A percentile compares a stretch with the other conserved stretches of the same genome.
phyloP scores from a whole-genome alignment of 331 rosid species.

The Telfairia occidentalis region DNA sequence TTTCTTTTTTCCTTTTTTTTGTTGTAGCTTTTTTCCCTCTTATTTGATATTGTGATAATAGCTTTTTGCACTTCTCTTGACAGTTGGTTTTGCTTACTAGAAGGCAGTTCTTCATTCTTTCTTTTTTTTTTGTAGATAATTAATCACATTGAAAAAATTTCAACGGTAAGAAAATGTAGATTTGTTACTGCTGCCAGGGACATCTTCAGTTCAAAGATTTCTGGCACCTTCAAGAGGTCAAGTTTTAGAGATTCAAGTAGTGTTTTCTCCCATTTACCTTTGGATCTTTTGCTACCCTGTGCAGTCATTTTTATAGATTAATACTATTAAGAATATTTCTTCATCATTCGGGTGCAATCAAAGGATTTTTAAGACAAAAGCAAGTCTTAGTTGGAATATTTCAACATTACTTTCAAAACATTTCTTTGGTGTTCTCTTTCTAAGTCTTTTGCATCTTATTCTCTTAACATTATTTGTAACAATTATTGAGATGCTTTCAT shows the following conservation, averaged over 20 bases:
- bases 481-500: too few relatives aligned
- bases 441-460: too few relatives aligned
- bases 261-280: too few relatives aligned
- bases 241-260: conserved; percentile 7
- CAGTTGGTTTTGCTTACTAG: conserved; percentile 5
- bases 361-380: too few relatives aligned
- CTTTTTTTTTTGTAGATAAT: conserved; percentile 43
- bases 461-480: too few relatives aligned
- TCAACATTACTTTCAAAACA: too few relatives aligned
- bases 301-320: too few relatives aligned
- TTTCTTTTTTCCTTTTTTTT: not conserved
- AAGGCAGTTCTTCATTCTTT: conserved; percentile 1
- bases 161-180: conserved; percentile 61
- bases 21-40: not conserved
- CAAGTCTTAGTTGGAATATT: too few relatives aligned
- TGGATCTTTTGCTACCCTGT: too few relatives aligned
- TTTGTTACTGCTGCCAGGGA: conserved; percentile 67
- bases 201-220: conserved; percentile 71
- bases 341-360: too few relatives aligned
- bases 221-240: conserved; percentile 87
- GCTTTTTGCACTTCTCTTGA: not conserved
- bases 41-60: not conserved
- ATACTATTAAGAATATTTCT: too few relatives aligned
- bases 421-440: too few relatives aligned
- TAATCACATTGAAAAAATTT: conserved; percentile 66